phyloP scores from a whole-genome alignment of 176 grass and related monocot species.

The Aechmea fasciata region DNA sequence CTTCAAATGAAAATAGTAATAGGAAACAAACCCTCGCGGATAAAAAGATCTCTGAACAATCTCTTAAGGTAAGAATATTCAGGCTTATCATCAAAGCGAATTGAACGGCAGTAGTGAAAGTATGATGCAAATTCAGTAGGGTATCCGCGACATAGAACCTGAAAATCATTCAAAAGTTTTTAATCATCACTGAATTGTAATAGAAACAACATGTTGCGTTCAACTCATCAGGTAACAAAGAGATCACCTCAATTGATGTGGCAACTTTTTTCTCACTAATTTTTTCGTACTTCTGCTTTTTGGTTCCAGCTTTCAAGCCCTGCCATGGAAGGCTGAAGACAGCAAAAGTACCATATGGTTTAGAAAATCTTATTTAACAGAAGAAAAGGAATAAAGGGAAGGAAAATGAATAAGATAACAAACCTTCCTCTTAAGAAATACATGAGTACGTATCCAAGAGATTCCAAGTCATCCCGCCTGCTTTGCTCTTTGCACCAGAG shows the following conservation, averaged over 20 bases:
- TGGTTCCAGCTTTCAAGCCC: conserved; percentile 95
- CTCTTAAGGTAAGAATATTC: conserved; percentile 97
- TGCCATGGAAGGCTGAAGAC: conserved; percentile 85
- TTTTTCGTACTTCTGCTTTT: conserved; percentile 92
- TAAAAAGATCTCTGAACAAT: conserved; percentile 94
- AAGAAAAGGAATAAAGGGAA: neutral
- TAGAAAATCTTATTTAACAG: conserved; percentile 15
- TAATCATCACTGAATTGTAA: neutral
- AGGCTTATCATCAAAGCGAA: conserved; percentile 91
- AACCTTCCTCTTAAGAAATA: conserved; percentile 97
- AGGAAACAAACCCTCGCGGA: conserved; percentile 65
- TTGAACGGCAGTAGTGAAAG: conserved; percentile 93
- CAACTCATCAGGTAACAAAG: neutral
- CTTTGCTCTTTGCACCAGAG: conserved; percentile 69
- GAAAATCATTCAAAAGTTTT: conserved; percentile 7
- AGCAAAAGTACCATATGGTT: no score
- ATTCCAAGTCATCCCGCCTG: conserved; percentile 94
- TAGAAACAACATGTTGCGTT: neutral
- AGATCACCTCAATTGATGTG: conserved; percentile 83
- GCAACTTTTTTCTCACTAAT: conserved; percentile 95
- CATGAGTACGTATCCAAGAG: conserved; percentile 98
- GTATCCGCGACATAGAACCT: conserved; percentile 83
- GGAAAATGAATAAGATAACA: conserved; percentile 20
- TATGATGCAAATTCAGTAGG: conserved; percentile 91
- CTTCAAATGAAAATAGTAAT: conserved; percentile 1